These are phyloP conservation scores for Blastomyces percursus DNA, from an alignment of 2,329 filamentous ascomycete genomes.

Conservation along the genomic window DNA sequence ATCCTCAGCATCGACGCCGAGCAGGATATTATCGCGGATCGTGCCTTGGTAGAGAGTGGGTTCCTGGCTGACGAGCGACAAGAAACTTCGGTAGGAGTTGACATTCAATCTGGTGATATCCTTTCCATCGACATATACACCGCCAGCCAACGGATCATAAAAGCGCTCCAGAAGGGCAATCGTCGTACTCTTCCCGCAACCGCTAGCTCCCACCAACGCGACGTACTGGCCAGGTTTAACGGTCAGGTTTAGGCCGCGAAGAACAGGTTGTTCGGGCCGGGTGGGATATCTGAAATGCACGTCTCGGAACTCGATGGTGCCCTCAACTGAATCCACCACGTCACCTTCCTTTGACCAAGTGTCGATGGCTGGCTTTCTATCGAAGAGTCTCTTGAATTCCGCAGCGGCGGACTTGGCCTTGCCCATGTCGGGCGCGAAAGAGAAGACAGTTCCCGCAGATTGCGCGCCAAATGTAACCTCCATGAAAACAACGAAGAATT, in stretches of 20 bases:
- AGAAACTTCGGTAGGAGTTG: constrained; percentile 70
- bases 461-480: constrained; percentile 85
- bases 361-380: constrained; percentile 71
- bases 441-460: constrained; percentile 80
- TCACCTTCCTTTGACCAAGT: constrained; percentile 64
- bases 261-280: constrained; percentile 79
- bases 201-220: constrained; percentile 85
- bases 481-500: constrained; percentile 87
- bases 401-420: constrained; percentile 78
- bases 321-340: constrained; percentile 53
- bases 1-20: constrained; percentile 58
- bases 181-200: constrained; percentile 88
- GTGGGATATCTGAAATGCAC: constrained; percentile 94
- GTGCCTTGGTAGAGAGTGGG: constrained; percentile 90
- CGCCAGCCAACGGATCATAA: constrained; percentile 76
- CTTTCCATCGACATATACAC: constrained; percentile 68
- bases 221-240: constrained; percentile 39
- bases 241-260: constrained; percentile 61
- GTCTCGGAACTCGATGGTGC: constrained; percentile 75
- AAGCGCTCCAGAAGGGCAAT: constrained; percentile 89
- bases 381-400: constrained; percentile 72
- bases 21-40: constrained; percentile 78
- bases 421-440: constrained; percentile 82
- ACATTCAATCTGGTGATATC: constrained; percentile 74
- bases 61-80: constrained; percentile 87